Evolutionary conservation across 352 stramenopile genomes (phyloP).

Genomic region (Pythium periplocum): DNA sequence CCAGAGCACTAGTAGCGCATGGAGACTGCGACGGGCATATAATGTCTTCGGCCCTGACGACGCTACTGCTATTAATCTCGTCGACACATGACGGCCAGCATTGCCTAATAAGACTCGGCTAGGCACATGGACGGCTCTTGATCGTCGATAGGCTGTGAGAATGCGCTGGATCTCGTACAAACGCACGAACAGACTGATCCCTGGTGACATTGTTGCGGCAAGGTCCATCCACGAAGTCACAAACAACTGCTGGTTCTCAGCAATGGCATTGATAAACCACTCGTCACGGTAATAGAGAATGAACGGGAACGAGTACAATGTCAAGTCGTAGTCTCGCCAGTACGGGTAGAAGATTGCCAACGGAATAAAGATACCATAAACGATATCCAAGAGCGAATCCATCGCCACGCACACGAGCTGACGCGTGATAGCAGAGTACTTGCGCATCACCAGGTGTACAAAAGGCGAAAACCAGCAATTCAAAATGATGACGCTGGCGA

Average conservation of each 20-base stretch:
- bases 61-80: background rate
- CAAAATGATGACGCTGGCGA: background rate
- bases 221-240: conserved; percentile 14
- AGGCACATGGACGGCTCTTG: background rate
- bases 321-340: background rate
- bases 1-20: conserved; percentile 5
- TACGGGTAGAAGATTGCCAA: background rate
- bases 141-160: background rate
- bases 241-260: conserved; percentile 14
- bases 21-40: background rate
- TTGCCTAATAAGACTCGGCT: too few relatives aligned
- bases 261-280: conserved; percentile 11
- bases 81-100: too few relatives aligned
- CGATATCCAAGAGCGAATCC: background rate
- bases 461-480: background rate
- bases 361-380: conserved; percentile 1
- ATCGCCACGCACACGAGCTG: background rate
- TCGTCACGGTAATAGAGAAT: conserved; percentile 4
- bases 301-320: conserved; percentile 1
- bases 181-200: conserved; percentile 2
- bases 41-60: background rate
- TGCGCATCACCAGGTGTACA: too few relatives aligned
- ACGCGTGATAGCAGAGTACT: background rate
- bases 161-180: conserved; percentile 4
- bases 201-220: conserved; percentile 1